Percentiles rank a stretch among this genome's conserved stretches.
These are phyloP conservation scores for Cytidiella melzeri DNA, from an alignment of 768 basidiomycete species.

Conservation along the genomic window DNA sequence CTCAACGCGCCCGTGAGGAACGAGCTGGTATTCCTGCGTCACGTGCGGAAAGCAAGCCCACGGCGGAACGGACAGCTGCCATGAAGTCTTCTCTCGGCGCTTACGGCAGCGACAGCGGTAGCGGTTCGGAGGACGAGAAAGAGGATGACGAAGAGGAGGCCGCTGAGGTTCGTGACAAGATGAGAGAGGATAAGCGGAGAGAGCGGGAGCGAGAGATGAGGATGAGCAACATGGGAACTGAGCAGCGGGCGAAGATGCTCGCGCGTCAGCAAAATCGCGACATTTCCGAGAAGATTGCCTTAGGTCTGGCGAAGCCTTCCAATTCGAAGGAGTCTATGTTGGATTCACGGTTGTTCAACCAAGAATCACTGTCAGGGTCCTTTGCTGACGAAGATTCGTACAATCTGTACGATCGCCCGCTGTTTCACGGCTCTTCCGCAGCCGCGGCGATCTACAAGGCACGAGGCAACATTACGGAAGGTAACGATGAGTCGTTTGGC, in stretches of 20 bases:
- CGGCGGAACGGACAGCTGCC: slow-evolving; percentile 60
- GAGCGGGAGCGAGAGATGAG: slow-evolving; percentile 97
- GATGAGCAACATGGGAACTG: slow-evolving; percentile 98
- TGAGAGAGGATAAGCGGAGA: slow-evolving; percentile 86
- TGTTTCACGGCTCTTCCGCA: slow-evolving; percentile 94
- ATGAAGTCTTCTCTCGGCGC: slow-evolving; percentile 74
- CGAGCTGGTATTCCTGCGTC: slow-evolving; percentile 60
- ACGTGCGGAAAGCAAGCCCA: slow-evolving; percentile 42
- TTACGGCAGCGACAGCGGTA: slow-evolving; percentile 78
- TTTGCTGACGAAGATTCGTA: slow-evolving; percentile 96
- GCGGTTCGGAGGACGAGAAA: slow-evolving; percentile 49
- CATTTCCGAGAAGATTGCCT: slow-evolving; percentile 97
- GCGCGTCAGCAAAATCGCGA: slow-evolving; percentile 97
- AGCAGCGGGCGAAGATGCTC: slow-evolving; percentile 92
- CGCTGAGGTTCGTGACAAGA: slow-evolving; percentile 78
- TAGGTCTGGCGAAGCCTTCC: slow-evolving; percentile 96
- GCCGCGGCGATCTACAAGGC: slow-evolving; percentile 99
- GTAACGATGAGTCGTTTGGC: slow-evolving; percentile 88
- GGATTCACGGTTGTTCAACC: slow-evolving; percentile 96
- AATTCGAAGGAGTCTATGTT: slow-evolving; percentile 95
- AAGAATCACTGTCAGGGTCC: slow-evolving; percentile 73
- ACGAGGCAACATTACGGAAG: slow-evolving; percentile 75
- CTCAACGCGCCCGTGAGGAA: slow-evolving; percentile 92
- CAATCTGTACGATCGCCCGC: slow-evolving; percentile 87
- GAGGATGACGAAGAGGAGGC: slow-evolving; percentile 70